phyloP scores from a whole-genome alignment of 176 grass and related monocot species.

The Oryza meyeriana region DNA sequence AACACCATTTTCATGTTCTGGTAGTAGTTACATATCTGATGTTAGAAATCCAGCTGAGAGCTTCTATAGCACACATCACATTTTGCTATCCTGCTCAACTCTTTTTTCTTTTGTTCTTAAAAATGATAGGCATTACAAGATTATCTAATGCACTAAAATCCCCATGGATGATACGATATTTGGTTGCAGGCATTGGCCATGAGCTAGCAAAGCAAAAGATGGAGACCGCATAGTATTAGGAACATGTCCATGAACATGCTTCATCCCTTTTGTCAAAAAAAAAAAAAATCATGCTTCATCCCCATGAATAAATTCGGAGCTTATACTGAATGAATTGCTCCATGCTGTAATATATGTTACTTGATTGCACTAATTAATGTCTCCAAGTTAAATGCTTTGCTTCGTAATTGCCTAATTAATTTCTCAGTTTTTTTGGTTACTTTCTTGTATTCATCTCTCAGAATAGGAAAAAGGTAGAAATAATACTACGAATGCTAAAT shows the following conservation, averaged over 20 bases:
- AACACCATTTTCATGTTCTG: background rate
- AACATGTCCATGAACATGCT: background rate
- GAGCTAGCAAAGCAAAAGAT: background rate
- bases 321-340: background rate
- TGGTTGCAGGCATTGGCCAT: conserved; percentile 31
- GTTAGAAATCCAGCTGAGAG: background rate
- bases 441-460: background rate
- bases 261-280: too few species aligned
- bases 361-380: background rate
- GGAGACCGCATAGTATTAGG: background rate
- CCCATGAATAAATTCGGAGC: conserved; percentile 10
- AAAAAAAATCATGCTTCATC: background rate
- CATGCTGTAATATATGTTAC: conserved; percentile 12
- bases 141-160: background rate
- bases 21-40: background rate
- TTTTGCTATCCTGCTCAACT: background rate
- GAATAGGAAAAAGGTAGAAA: background rate
- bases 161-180: background rate
- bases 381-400: background rate
- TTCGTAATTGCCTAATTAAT: background rate
- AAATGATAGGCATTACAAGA: background rate
- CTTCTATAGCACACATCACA: too few species aligned
- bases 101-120: background rate
- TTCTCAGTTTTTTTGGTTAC: background rate
- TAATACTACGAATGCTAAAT: background rate